Evolutionary conservation across 495 filamentous ascomycete genomes (phyloP).

Genomic region (Letharia lupina): DNA sequence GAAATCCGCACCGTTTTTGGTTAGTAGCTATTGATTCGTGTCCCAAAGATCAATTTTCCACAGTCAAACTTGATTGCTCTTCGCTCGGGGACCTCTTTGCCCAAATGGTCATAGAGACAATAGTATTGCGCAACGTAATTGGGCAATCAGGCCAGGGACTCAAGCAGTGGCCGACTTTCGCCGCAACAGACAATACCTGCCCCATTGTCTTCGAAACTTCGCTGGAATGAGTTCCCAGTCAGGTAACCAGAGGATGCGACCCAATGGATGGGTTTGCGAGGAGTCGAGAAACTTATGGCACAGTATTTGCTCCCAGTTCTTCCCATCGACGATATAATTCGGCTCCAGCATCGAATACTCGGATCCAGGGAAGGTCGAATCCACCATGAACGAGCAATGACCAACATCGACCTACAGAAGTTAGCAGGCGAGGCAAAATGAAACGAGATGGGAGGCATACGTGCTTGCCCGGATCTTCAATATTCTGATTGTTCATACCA

Average conservation of each 20-base stretch:
- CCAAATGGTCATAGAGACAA: background rate
- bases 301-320: slow-evolving; percentile 63
- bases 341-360: slow-evolving; percentile 56
- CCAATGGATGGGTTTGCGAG: slow-evolving; percentile 58
- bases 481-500: slow-evolving; percentile 91
- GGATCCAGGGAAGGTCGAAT: slow-evolving; percentile 66
- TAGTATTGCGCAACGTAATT: background rate
- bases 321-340: slow-evolving; percentile 57
- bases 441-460: slow-evolving; percentile 37
- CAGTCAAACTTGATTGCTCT: background rate
- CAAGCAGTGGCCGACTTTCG: slow-evolving; percentile 28
- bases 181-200: slow-evolving; percentile 69
- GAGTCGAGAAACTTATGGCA: slow-evolving; percentile 79
- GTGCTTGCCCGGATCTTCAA: slow-evolving; percentile 82
- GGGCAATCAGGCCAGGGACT: background rate
- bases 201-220: slow-evolving; percentile 64
- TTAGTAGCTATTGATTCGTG: slow-evolving; percentile 5
- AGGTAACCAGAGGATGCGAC: slow-evolving; percentile 80
- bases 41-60: background rate
- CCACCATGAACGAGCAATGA: slow-evolving; percentile 76
- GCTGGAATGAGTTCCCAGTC: slow-evolving; percentile 61
- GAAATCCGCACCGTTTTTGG: slow-evolving; percentile 20
- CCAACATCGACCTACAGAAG: slow-evolving; percentile 52
- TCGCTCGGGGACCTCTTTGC: slow-evolving; percentile 5
- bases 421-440: slow-evolving; percentile 18